Evolutionary conservation across 108 stramenopile species (phyloP).

Genomic region (Aurantiochytrium sp.): DNA sequence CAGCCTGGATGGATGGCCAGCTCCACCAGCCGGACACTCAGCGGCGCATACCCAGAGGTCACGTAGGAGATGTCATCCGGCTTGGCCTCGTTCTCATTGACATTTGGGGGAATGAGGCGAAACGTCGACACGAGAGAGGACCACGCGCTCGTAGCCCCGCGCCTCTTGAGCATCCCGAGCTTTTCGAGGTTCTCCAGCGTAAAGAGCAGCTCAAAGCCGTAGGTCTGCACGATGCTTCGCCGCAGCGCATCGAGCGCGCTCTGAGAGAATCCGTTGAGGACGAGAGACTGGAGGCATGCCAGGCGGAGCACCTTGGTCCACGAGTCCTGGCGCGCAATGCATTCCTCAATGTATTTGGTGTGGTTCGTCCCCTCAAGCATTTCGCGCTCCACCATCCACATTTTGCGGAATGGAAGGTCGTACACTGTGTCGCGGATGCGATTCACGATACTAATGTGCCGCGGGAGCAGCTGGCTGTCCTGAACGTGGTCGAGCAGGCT

Average conservation of each 20-base stretch:
- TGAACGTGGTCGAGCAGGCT: not conserved
- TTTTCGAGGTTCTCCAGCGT: constrained; percentile 23
- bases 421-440: constrained; percentile 17
- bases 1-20: not conserved
- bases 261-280: not conserved
- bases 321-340: constrained; percentile 5
- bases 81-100: not conserved
- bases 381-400: constrained; percentile 25
- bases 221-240: constrained; percentile 10
- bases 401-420: constrained; percentile 16
- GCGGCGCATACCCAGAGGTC: not conserved
- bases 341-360: constrained; percentile 9
- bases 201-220: constrained; percentile 20
- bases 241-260: not conserved
- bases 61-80: constrained; percentile 12
- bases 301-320: constrained; percentile 22
- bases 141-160: not conserved
- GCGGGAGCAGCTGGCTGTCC: not conserved
- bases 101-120: not conserved
- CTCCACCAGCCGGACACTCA: constrained; percentile 9
- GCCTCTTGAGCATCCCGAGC: constrained; percentile 11
- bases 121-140: constrained; percentile 9
- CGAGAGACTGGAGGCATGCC: constrained; percentile 8
- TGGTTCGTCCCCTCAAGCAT: constrained; percentile 17
- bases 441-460: constrained; percentile 6